phyloP scores from a whole-genome alignment of 306 rosid genomes.

The Albizia julibrissin region DNA sequence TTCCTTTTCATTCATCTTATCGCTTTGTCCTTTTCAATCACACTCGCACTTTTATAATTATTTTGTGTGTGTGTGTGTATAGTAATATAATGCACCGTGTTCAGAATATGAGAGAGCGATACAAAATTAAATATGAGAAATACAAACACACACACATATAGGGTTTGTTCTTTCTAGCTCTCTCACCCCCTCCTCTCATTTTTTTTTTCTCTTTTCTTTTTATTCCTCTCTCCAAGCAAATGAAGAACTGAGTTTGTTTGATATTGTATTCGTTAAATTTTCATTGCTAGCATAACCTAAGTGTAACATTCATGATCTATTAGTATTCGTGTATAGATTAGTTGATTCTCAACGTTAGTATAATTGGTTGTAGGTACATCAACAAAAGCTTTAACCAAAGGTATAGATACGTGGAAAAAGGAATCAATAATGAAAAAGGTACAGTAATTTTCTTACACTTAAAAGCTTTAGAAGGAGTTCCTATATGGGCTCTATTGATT shows the following conservation, averaged over 20 bases:
- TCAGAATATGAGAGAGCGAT: not conserved
- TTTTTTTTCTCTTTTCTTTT: not conserved
- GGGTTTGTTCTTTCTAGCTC: not conserved
- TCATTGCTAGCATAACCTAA: not conserved
- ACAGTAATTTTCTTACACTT: not conserved
- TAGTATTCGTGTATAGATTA: not conserved
- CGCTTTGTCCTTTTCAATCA: not conserved
- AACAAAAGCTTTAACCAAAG: slow-evolving; percentile 71
- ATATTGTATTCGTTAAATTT: not conserved
- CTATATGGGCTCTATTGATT: slow-evolving; percentile 5
- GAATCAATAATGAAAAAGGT: slow-evolving; percentile 67
- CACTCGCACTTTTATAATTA: not conserved
- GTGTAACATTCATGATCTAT: not conserved
- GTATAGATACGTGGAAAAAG: slow-evolving; percentile 74
- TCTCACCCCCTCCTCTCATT: not conserved
- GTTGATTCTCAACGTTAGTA: slow-evolving; percentile 12
- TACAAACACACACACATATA: too few relatives aligned
- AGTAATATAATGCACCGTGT: not conserved
- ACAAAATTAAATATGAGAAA: not conserved
- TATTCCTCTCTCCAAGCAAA: not conserved
- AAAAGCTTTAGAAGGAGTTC: slow-evolving; percentile 10
- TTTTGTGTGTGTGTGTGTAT: not conserved
- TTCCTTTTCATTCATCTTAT: not conserved
- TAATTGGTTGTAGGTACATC: slow-evolving; percentile 57
- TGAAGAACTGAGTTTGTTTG: not conserved